phyloP scores from a whole-genome alignment of 495 filamentous ascomycete genomes.

The Amorphotheca resinae region DNA sequence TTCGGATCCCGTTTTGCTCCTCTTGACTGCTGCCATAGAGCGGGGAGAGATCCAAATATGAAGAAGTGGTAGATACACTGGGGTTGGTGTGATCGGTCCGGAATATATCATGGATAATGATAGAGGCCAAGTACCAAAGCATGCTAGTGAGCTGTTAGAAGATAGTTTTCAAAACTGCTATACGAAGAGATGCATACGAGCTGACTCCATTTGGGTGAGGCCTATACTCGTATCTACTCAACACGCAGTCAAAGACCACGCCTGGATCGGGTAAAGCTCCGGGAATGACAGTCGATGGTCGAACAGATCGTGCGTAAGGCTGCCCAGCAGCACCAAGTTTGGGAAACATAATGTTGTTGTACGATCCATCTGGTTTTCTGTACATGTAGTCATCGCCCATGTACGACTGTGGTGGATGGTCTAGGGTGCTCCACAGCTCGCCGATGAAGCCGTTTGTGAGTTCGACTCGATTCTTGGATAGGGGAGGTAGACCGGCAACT shows the following conservation, averaged over 20 bases:
- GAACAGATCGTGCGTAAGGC: slow-evolving; percentile 60
- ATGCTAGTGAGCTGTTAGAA: slow-evolving; percentile 33
- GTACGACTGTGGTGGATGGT: slow-evolving; percentile 25
- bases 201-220: slow-evolving; percentile 45
- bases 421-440: slow-evolving; percentile 46
- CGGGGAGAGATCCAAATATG: slow-evolving; percentile 71
- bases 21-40: slow-evolving; percentile 71
- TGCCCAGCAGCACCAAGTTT: slow-evolving; percentile 46
- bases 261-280: slow-evolving; percentile 59
- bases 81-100: slow-evolving; percentile 27
- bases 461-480: slow-evolving; percentile 22
- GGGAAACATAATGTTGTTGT: slow-evolving; percentile 51
- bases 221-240: slow-evolving; percentile 32
- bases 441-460: slow-evolving; percentile 58
- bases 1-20: slow-evolving; percentile 63
- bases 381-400: slow-evolving; percentile 42
- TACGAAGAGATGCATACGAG: slow-evolving; percentile 56
- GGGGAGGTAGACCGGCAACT: slow-evolving; percentile 23
- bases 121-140: slow-evolving; percentile 74
- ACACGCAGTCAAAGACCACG: slow-evolving; percentile 52
- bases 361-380: slow-evolving; percentile 56
- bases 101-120: slow-evolving; percentile 68
- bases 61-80: slow-evolving; percentile 58
- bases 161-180: too few relatives aligned
- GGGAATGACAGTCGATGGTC: slow-evolving; percentile 44